Conservation (phyloP, 2,329 filamentous ascomycete genomes). For the Domatiomyces catenatus region DNA sequence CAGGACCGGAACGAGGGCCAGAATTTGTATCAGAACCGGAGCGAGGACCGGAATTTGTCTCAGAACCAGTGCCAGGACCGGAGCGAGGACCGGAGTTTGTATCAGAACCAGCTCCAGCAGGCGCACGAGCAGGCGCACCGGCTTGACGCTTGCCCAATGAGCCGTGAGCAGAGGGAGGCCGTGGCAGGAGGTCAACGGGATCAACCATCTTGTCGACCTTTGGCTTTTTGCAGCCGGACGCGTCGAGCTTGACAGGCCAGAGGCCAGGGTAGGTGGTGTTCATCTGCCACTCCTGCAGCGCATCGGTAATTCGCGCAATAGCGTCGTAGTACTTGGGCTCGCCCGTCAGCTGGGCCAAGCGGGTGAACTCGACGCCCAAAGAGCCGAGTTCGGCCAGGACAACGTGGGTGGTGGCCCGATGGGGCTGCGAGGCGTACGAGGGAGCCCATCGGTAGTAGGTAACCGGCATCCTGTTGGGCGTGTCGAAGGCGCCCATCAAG, state of each 20-base stretch:
- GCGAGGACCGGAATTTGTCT: no score
- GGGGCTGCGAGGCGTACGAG: constrained; percentile 46
- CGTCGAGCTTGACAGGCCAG: constrained; percentile 50
- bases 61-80: no score
- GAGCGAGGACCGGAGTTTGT: neutral
- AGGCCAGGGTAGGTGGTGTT: constrained; percentile 58
- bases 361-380: constrained; percentile 75
- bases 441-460: constrained; percentile 68
- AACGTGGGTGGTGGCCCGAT: constrained; percentile 41
- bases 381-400: constrained; percentile 59
- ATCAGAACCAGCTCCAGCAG: constrained; percentile 1
- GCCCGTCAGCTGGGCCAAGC: constrained; percentile 70
- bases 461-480: constrained; percentile 82
- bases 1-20: no score
- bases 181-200: neutral
- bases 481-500: constrained; percentile 72
- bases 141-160: constrained; percentile 5
- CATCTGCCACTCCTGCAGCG: constrained; percentile 59
- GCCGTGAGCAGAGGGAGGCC: neutral
- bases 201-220: constrained; percentile 3
- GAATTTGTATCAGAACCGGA: no score
- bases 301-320: constrained; percentile 68
- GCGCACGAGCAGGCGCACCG: constrained; percentile 9
- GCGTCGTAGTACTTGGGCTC: constrained; percentile 80
- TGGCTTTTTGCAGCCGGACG: constrained; percentile 54